Evolutionary conservation across 345 rosid species (phyloP), one percentile per base, ranked within the genome.

Genomic region (Populus pruinosa): DNA sequence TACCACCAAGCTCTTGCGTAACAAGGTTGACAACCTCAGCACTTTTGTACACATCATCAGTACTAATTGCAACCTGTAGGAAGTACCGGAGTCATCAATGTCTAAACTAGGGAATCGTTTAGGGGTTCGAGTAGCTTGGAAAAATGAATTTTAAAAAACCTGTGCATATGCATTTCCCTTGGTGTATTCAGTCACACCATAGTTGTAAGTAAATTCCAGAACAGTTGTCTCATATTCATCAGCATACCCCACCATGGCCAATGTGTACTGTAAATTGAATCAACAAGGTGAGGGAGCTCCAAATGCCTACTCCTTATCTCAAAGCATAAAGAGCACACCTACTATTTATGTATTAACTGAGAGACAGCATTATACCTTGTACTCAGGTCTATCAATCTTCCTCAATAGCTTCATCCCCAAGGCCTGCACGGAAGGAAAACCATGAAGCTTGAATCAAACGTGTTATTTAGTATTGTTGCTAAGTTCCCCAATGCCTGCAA

Each of bases 121-220:
- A 41, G 67, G 69, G 2, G 18, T 39, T 59, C 25, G 21, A n/a
- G 43, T 18, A 77, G 64, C 7, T 12, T 20, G 17, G 2, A 66
- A 53, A 8, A 8, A 66, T 31, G 35, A 13, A 29, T 43, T 41
- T 53, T 21, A 73, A 47, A 73, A 41, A 8, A 92, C 99, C 92
- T 93, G 98, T 44, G 90, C 98, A 82, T 96, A 96, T 36, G 94
- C 99, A 82, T 91, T 87, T 43, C 98, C 98, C 85, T 93, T 96
- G 70, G 94, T 89, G 83, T 96, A 96, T 81, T 93, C 98, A 67
- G 93, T 87, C 78, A 93, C 99, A 8, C 80, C 98, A 84, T 92
- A 89, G 71, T 92, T 93, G 74, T 89, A 92, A 49, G 96, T 92
- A 82, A 96, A 79, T 82, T 96, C 98, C 82, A 96, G 81, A 73